Conservation (phyloP, 2,329 filamentous ascomycete species). For the Harringtonia aguacate region DNA sequence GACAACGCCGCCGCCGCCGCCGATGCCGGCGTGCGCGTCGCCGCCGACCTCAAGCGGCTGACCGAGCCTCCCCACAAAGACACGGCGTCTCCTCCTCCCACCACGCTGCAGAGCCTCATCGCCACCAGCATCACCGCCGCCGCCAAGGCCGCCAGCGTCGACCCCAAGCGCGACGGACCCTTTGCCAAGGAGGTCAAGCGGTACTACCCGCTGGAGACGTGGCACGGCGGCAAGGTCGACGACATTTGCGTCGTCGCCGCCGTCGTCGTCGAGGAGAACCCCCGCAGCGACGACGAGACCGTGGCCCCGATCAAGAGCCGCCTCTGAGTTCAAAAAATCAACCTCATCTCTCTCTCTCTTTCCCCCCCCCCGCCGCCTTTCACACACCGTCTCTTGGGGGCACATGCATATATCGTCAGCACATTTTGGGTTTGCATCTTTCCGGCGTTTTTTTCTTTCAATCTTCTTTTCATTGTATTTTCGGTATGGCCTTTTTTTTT, state of each 20-base stretch:
- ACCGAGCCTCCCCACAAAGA: slow-evolving; percentile 3
- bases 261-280: slow-evolving; percentile 58
- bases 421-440: background rate
- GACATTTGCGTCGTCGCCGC: slow-evolving; percentile 85
- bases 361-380: background rate
- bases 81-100: background rate
- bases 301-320: slow-evolving; percentile 19
- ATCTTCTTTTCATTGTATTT: background rate
- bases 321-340: slow-evolving; percentile 1
- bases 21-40: slow-evolving; percentile 38
- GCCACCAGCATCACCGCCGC: slow-evolving; percentile 70
- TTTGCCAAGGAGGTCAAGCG: slow-evolving; percentile 92
- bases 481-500: too few species aligned
- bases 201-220: slow-evolving; percentile 75
- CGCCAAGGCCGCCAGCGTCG: slow-evolving; percentile 75
- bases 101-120: slow-evolving; percentile 63
- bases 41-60: slow-evolving; percentile 35
- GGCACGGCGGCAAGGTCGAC: slow-evolving; percentile 87
- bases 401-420: too few species aligned
- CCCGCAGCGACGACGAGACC: slow-evolving; percentile 15
- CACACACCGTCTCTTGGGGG: background rate
- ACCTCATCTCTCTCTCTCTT: background rate
- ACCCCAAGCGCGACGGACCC: slow-evolving; percentile 74
- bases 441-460: background rate
- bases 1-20: slow-evolving; percentile 21